Conservation (phyloP, 139 green algal genomes). For the Chlamydomonas sp. region DNA sequence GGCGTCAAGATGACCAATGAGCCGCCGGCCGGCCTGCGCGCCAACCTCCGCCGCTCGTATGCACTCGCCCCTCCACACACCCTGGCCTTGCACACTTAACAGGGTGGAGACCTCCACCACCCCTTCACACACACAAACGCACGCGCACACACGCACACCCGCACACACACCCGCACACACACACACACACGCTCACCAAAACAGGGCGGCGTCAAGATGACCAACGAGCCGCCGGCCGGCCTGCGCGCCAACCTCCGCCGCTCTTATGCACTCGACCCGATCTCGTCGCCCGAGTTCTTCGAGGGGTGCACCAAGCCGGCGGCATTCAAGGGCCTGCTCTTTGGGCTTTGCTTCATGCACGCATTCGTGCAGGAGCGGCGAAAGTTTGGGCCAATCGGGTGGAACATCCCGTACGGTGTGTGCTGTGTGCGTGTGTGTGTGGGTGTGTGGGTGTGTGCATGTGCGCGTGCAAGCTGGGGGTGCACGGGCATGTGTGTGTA, state of each 20-base stretch:
- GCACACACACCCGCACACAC: no score
- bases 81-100: slow-evolving; percentile 11
- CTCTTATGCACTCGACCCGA: slow-evolving; percentile 15
- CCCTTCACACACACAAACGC: no score
- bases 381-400: slow-evolving; percentile 55
- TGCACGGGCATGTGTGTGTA: no score
- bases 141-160: no score
- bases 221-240: slow-evolving; percentile 64
- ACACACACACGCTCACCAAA: no score
- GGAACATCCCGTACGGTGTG: slow-evolving; percentile 45
- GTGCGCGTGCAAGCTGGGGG: no score
- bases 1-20: slow-evolving; percentile 76
- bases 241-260: slow-evolving; percentile 53
- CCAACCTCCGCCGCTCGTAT: slow-evolving; percentile 48
- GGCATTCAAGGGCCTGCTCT: slow-evolving; percentile 62
- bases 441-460: no score
- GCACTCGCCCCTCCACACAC: slow-evolving; percentile 29
- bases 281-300: slow-evolving; percentile 14
- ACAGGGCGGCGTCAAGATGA: slow-evolving; percentile 66
- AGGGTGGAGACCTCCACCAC: no score
- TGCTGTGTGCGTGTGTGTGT: background rate
- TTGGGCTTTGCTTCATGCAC: slow-evolving; percentile 60
- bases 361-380: slow-evolving; percentile 56
- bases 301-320: slow-evolving; percentile 29
- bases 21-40: slow-evolving; percentile 51